Conservation (phyloP, 768 basidiomycete genomes). For the Boletellus sp. region DNA sequence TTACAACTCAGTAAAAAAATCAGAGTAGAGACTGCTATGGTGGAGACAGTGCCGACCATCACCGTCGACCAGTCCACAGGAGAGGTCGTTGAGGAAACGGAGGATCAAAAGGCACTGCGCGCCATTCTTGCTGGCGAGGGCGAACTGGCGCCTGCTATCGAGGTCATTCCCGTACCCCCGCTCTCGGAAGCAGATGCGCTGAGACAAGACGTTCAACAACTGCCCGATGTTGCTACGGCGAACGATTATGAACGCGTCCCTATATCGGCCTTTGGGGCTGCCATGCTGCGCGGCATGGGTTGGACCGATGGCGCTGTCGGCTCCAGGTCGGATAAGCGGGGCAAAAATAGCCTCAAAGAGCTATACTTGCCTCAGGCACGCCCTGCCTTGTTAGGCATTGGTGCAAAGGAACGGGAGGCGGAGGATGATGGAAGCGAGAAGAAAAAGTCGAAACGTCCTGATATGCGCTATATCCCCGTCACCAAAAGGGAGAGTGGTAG, state of each 20-base stretch:
- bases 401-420: conserved; percentile 82
- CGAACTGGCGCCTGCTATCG: conserved; percentile 42
- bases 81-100: conserved; percentile 49
- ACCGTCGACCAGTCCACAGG: conserved; percentile 14
- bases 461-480: conserved; percentile 82
- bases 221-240: conserved; percentile 71
- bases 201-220: conserved; percentile 74
- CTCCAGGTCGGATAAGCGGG: conserved; percentile 50
- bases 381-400: conserved; percentile 87
- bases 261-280: conserved; percentile 88
- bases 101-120: conserved; percentile 78
- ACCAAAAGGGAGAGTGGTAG: conserved; percentile 60
- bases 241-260: conserved; percentile 91
- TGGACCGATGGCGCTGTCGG: conserved; percentile 85
- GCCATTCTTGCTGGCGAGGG: conserved; percentile 63
- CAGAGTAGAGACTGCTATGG: conserved; percentile 18
- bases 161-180: conserved; percentile 57
- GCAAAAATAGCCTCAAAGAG: conserved; percentile 54
- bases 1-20: conserved; percentile 47
- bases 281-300: conserved; percentile 93
- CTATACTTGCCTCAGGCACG: conserved; percentile 81
- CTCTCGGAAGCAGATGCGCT: conserved; percentile 81
- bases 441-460: conserved; percentile 46
- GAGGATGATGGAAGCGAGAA: conserved; percentile 65
- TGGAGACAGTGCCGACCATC: not conserved